Percentiles rank a stretch among this genome's conserved stretches.
These are phyloP conservation scores for Benincasa hispida DNA, from an alignment of 306 rosid genomes.

Conservation along the genomic window DNA sequence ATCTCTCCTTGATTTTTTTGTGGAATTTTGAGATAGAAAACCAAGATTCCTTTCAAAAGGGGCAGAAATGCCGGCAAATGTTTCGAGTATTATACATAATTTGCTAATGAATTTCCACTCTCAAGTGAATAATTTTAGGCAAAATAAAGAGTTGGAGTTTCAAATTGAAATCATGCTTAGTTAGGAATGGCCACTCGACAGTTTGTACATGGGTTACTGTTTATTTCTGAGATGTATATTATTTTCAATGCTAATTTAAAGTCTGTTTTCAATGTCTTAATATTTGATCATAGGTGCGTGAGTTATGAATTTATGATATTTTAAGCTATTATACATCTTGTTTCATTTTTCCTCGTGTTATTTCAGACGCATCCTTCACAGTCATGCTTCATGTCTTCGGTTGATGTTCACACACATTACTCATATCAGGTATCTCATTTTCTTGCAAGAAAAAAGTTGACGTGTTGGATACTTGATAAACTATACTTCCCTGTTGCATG, in stretches of 20 bases:
- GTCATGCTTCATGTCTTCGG: slow-evolving; percentile 98
- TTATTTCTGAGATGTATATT: not conserved
- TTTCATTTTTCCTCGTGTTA: not conserved
- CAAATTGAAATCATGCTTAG: not conserved
- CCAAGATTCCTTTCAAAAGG: not conserved
- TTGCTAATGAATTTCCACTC: not conserved
- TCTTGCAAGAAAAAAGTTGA: not conserved
- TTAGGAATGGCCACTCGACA: not conserved
- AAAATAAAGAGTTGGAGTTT: not conserved
- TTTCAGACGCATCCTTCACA: slow-evolving; percentile 97
- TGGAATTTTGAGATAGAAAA: not conserved
- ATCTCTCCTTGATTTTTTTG: not conserved
- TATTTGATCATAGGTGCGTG: not conserved
- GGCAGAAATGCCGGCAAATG: not conserved
- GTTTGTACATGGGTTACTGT: not conserved
- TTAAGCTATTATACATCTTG: not conserved
- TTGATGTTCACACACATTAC: slow-evolving; percentile 96
- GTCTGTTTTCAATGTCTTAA: not conserved
- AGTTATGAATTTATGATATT: not conserved
- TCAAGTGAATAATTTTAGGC: not conserved
- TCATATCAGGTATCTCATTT: slow-evolving; percentile 73
- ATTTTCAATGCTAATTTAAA: not conserved
- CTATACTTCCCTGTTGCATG: not conserved
- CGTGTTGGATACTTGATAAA: not conserved
- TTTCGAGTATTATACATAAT: not conserved